Base-by-base conservation (phyloP, 768 basidiomycete species). In the Calocera cornea region DNA sequence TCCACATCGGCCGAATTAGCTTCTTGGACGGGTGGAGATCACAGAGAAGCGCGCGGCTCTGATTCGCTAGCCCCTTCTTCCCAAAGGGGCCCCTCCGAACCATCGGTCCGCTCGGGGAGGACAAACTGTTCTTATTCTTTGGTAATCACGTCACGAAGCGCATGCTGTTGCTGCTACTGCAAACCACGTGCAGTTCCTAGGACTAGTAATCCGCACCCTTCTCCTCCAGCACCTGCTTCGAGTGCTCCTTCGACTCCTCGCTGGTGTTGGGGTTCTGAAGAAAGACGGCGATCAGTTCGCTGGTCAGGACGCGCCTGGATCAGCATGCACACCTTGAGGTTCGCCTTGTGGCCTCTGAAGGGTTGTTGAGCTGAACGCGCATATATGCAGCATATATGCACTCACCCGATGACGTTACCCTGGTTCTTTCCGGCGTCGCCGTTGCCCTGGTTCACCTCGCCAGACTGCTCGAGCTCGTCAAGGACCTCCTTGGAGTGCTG, bases 171-270 rank as follows among this genome's bases (percentile, higher is more conserved):
- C 54, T 60, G 31, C 19, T 50, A 10, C 49, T 60, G 31, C 10
- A 29, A 10, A 12, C 7, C 24, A 29, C 54, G 54, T 60, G 14
- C 19, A 14, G 24, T 60, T 12, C 14, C 31, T 27, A 8, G 2
- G 31, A 16, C 54, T 60, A 60, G 5, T 16, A 11, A 2, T 60
- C 27, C 5, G 22, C 54, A 27, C 54, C 54, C 14, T 60, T 12
- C 22, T 67, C 66, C 16, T 50, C 38, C 49, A 70, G 66, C 24
- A 68, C 64, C 64, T 68, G 64, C 36, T 66, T 41, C 47, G 70
- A 70, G 66, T 67, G 65, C 64, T 67, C 68, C 67, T 70, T 70
- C 65, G 68, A 63, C 38, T 70, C 70, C 19, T 70, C 70, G 33
- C 68, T 66, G 41, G 67, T 66, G 34, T 49, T 64, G 41, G 64